Percentiles rank a stretch among this genome's conserved stretches.
phyloP scores from a whole-genome alignment of 2,329 filamentous ascomycete species.

The Colletotrichum scovillei region DNA sequence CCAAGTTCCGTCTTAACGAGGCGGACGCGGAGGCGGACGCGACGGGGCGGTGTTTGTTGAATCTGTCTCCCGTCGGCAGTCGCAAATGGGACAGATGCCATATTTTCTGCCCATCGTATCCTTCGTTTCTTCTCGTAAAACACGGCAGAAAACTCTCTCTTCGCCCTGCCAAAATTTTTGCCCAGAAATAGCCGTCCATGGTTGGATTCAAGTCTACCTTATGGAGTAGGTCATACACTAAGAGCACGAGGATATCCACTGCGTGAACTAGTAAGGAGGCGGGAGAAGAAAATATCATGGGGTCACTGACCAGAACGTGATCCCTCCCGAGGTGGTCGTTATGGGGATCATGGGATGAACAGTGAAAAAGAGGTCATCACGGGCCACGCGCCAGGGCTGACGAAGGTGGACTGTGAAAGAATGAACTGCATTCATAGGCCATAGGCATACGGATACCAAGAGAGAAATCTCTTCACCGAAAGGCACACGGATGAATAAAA shows the following conservation, averaged over 20 bases:
- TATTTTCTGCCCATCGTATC: background rate
- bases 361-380: background rate
- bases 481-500: background rate
- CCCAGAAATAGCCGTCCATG: slow-evolving; percentile 24
- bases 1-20: no score
- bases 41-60: background rate
- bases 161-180: background rate
- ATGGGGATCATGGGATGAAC: background rate
- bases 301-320: background rate
- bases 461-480: background rate
- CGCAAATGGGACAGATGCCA: background rate
- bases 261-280: background rate
- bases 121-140: background rate
- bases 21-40: no score
- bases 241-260: background rate
- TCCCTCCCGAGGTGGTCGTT: background rate
- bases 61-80: background rate
- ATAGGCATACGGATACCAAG: background rate
- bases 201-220: background rate
- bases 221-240: no score
- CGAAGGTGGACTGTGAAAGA: background rate
- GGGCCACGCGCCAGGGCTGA: background rate
- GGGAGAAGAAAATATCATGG: background rate
- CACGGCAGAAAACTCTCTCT: background rate
- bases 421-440: background rate